Percentiles rank a stretch among this genome's conserved stretches.
Evolutionary conservation across 2,329 filamentous ascomycete species (phyloP).

Genomic region (Knufia petricola): DNA sequence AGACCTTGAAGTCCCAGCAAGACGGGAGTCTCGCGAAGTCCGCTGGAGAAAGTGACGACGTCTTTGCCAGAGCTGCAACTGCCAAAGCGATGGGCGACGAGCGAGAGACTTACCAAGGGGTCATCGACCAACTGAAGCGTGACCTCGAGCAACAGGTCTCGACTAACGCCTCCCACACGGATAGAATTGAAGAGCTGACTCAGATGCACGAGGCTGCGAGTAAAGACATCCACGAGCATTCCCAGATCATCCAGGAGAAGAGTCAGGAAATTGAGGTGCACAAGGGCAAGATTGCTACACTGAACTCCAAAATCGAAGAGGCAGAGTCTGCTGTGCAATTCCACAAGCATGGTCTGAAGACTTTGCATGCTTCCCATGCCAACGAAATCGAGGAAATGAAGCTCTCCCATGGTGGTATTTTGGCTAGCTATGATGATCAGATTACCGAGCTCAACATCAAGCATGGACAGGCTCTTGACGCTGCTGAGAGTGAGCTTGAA

Average conservation of each 20-base stretch:
- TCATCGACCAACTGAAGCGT: slow-evolving; percentile 53
- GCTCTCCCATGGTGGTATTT: slow-evolving; percentile 18
- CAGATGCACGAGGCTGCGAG: slow-evolving; percentile 57
- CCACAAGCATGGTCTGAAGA: slow-evolving; percentile 38
- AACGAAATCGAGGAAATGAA: slow-evolving; percentile 27
- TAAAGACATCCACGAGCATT: slow-evolving; percentile 57
- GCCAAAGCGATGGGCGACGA: slow-evolving; percentile 42
- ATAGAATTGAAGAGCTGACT: slow-evolving; percentile 66
- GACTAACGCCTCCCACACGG: slow-evolving; percentile 57
- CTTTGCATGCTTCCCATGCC: slow-evolving; percentile 30
- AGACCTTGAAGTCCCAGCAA: slow-evolving; percentile 36
- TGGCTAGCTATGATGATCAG: slow-evolving; percentile 29
- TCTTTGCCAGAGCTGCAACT: slow-evolving; percentile 24
- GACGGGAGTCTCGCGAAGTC: slow-evolving; percentile 24
- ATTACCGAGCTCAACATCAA: slow-evolving; percentile 33
- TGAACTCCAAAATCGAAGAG: slow-evolving; percentile 36
- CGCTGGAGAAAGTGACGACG: slow-evolving; percentile 22
- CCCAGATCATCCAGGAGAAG: slow-evolving; percentile 49
- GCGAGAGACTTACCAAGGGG: slow-evolving; percentile 48
- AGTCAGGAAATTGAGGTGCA: slow-evolving; percentile 40
- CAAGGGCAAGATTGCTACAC: slow-evolving; percentile 21
- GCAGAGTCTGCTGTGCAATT: slow-evolving; percentile 45
- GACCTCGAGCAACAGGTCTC: slow-evolving; percentile 76
- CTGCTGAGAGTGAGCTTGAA: slow-evolving; percentile 56
- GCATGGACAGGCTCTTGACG: slow-evolving; percentile 35